Base-by-base conservation (phyloP, 2,329 filamentous ascomycete genomes). In the Cytospora piceae region DNA sequence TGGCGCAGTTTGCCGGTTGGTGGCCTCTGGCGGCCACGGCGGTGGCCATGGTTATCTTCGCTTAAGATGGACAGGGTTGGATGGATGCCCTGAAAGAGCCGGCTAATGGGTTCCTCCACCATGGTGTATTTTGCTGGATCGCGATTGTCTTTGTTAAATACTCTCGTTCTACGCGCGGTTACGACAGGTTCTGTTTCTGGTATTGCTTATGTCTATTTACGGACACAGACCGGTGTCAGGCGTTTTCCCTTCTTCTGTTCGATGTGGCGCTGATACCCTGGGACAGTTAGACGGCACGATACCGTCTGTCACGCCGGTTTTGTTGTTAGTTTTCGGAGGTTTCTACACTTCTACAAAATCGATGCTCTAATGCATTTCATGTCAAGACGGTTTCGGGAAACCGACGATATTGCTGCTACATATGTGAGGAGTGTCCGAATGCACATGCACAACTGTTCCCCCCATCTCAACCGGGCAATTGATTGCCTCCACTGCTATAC, bases 11-110 rank as follows among this genome's bases (percentile, higher is more conserved):
- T 1, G 74, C 78, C 5, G 84, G 83, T 32, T 81, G 80, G 74
- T 86, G 83, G 84, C 83, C 85, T 0, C 77, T 80, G 1, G 74
- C 78, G 2, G 78, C 77, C 1, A 78, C 80, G 17, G 80, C 81
- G 17, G 61, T 80, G 34, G 80, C 79, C 5, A 76, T 82, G 4
- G 80, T 82, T 14, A 81, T 81, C 58, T 55, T 81, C 4, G 70
- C 74, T 15, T 86, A 73, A 76, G 52, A 1, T n/a, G 42, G 20
- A 9, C 17, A 46, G 20, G 17, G 17, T 8, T 14, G 46, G 42
- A 46, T 8, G n/a, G n/a, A 24, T 49, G n/a, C 20, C n/a, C 6
- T 22, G 20, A 12, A 12, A 6, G 42, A 46, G 9, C 34, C 34
- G 12, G 11, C n/a, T 24, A 4, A 24, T 22, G 20, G 3, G 5